phyloP scores from a whole-genome alignment of 78 protist genomes.

The Monocercomonoides exilis region DNA sequence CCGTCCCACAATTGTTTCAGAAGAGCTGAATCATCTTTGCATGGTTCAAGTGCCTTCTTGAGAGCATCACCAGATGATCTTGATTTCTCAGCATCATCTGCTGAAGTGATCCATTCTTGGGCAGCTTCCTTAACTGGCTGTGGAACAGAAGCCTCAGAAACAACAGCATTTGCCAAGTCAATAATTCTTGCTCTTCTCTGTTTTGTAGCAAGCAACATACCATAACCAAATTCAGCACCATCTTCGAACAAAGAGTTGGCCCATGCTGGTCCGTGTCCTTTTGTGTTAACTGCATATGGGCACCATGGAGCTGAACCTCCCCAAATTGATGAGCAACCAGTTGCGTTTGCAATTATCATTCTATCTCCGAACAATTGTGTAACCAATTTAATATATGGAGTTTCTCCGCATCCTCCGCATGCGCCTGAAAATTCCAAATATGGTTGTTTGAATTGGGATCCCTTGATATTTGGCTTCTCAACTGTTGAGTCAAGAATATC shows the following conservation, averaged over 20 bases:
- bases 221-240: slow-evolving; percentile 62
- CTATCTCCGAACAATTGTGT: slow-evolving; percentile 60
- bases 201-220: slow-evolving; percentile 38
- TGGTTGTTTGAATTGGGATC: slow-evolving; percentile 52
- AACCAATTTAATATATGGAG: slow-evolving; percentile 55
- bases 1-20: not conserved
- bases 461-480: slow-evolving; percentile 40
- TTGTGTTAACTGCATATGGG: slow-evolving; percentile 47
- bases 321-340: slow-evolving; percentile 71
- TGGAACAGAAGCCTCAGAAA: not conserved
- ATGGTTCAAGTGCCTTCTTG: slow-evolving; percentile 5
- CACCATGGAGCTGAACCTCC: slow-evolving; percentile 32
- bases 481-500: slow-evolving; percentile 20
- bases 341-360: slow-evolving; percentile 61
- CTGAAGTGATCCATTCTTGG: not conserved
- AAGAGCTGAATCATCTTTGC: not conserved
- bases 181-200: slow-evolving; percentile 13
- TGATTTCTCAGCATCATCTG: slow-evolving; percentile 1
- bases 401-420: slow-evolving; percentile 65
- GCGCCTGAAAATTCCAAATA: slow-evolving; percentile 62
- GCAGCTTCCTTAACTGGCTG: not conserved
- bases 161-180: slow-evolving; percentile 2
- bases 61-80: not conserved
- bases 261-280: slow-evolving; percentile 74
- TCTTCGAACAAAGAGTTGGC: slow-evolving; percentile 68